Evolutionary conservation across 2,329 filamentous ascomycete species (phyloP), one percentile per base, ranked within the genome.

Genomic region (Aspergillus neoniger): DNA sequence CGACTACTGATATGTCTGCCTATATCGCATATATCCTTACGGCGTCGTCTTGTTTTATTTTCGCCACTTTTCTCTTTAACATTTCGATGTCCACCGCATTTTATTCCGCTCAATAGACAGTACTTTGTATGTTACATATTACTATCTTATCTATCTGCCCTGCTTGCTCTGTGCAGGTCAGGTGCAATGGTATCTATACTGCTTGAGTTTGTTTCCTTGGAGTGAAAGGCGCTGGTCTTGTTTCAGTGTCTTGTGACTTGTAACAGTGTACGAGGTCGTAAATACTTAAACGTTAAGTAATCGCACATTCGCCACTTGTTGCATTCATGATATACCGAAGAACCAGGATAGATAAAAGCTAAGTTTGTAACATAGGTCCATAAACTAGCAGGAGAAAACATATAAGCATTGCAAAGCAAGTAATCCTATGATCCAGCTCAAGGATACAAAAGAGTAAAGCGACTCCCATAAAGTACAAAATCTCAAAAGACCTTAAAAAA

Each of bases 401-500:
- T 60, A 51, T 64, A 59, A 65, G 55, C 64, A 61, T 63, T 65
- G 64, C 60, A 60, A 65, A 61, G 51, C 56, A 60, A 55, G 51
- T 58, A 60, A 55, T 53, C 25, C 23, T 62, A 64, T 63, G 63
- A 65, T 59, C 62, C 59, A 57, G 47, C 41, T 63, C 60, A 58
- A 65, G 59, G 62, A 63, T 62, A 62, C 59, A 48, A 30, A 56
- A 60, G 43, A 60, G 56, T 19, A 32, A 44, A 44, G 32, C 39
- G 43, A 36, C 39, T 61, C 61, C 63, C 62, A 64, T 67, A 69
- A 67, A 69, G 59, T 66, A 69, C 66, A 69, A 14, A 62, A 63
- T 67, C 60, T 61, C 55, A 67, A 54, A 54, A 56, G 59, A 61
- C 52, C 44, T 57, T 41, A 28, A 59, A 61, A 59, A 60, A 60